These are phyloP conservation scores for Taphrina deformans DNA, from an alignment of 1,139 yeast species.

Conservation along the genomic window DNA sequence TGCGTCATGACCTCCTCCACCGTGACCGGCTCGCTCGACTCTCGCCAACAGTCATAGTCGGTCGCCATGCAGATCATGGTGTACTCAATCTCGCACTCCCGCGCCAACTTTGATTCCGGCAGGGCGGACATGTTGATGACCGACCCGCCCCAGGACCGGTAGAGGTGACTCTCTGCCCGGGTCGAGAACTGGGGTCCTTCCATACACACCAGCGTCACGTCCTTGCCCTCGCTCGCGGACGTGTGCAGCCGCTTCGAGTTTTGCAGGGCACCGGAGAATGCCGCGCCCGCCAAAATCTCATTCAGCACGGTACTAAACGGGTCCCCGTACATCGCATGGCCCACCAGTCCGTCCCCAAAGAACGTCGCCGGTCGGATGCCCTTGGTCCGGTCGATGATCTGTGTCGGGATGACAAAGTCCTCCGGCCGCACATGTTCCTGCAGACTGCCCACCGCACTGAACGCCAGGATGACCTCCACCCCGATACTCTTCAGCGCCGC, in stretches of 20 bases:
- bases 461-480: constrained; percentile 84
- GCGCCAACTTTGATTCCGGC: constrained; percentile 94
- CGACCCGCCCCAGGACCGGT: constrained; percentile 87
- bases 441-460: constrained; percentile 94
- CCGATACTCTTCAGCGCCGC: constrained; percentile 90
- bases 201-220: constrained; percentile 88
- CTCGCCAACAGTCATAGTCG: constrained; percentile 98
- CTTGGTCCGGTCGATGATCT: constrained; percentile 93
- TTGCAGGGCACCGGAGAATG: constrained; percentile 63
- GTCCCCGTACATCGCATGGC: constrained; percentile 96
- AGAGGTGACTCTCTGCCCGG: constrained; percentile 90
- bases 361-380: constrained; percentile 89
- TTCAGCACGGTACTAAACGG: constrained; percentile 63
- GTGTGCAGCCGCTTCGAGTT: constrained; percentile 58
- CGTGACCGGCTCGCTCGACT: constrained; percentile 90
- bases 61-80: constrained; percentile 99
- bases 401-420: constrained; percentile 93
- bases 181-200: constrained; percentile 99
- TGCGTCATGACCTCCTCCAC: constrained; percentile 94
- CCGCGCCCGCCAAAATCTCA: constrained; percentile 58
- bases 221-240: constrained; percentile 56
- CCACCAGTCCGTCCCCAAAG: constrained; percentile 90
- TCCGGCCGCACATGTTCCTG: constrained; percentile 87
- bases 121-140: constrained; percentile 93
- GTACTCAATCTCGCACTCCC: constrained; percentile 94